phyloP scores from a whole-genome alignment of 2,329 filamentous ascomycete species.

The Phyllosticta citrichinensis region DNA sequence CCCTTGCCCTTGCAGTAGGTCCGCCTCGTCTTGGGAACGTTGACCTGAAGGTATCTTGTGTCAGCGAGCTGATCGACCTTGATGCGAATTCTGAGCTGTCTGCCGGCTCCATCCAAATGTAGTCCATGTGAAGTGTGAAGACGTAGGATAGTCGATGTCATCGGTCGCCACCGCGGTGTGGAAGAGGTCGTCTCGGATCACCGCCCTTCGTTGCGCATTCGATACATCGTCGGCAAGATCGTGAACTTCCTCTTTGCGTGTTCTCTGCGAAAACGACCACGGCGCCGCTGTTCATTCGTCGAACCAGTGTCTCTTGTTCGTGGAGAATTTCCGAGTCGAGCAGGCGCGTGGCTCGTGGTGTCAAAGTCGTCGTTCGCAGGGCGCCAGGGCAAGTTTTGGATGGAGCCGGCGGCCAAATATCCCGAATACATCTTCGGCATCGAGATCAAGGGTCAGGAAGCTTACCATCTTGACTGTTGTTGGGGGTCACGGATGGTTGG shows the following conservation, averaged over 20 bases:
- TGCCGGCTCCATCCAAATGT: not conserved
- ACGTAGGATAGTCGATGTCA: not conserved
- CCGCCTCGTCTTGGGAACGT: conserved; percentile 95
- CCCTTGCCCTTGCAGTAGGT: conserved; percentile 97
- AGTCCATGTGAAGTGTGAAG: not conserved
- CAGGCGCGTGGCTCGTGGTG: not conserved
- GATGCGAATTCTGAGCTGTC: not conserved
- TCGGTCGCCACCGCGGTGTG: not conserved
- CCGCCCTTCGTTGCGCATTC: not conserved
- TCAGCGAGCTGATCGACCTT: not conserved
- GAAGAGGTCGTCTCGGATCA: not conserved
- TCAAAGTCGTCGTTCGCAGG: not conserved
- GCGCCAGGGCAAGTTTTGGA: not conserved
- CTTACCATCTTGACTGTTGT: conserved; percentile 33
- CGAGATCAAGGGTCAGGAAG: conserved; percentile 5
- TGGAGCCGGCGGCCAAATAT: not conserved
- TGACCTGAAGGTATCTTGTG: conserved; percentile 53
- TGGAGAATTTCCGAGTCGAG: not conserved
- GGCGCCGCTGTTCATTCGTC: not conserved
- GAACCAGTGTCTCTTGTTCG: not conserved
- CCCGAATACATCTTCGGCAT: not conserved
- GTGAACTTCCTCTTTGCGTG: not conserved
- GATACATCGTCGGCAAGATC: not conserved
- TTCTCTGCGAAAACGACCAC: not conserved
- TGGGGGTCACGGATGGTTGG: conserved; percentile 25